Conservation (phyloP, 2,329 filamentous ascomycete genomes). For the Venturia asperata region DNA sequence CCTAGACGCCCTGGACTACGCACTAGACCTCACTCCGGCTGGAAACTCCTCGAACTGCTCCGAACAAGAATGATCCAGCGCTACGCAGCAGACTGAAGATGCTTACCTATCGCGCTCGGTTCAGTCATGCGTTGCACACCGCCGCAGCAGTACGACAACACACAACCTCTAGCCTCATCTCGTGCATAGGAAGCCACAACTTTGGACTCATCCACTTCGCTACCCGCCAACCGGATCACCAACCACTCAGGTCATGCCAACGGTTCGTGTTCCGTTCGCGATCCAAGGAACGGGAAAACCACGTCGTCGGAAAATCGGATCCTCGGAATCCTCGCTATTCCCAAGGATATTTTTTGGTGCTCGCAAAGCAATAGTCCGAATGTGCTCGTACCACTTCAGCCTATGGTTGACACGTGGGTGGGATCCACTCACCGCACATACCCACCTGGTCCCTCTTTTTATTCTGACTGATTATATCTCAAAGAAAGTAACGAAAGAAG, state of each 20-base stretch:
- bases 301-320: constrained; percentile 5
- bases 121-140: constrained; percentile 7
- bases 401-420: neutral
- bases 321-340: neutral
- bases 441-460: neutral
- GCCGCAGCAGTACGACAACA: constrained; percentile 2
- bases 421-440: neutral
- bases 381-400: neutral
- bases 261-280: neutral
- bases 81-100: neutral
- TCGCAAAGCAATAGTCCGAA: neutral
- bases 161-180: neutral
- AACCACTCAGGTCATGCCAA: neutral
- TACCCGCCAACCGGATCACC: neutral
- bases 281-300: neutral
- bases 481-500: neutral
- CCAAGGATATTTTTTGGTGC: neutral
- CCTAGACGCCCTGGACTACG: neutral
- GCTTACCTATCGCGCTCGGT: neutral
- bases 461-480: neutral
- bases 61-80: neutral
- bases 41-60: neutral
- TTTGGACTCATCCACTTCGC: neutral
- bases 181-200: neutral
- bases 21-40: neutral